Conservation (phyloP, 495 filamentous ascomycete species). For the Amorphotheca resinae region DNA sequence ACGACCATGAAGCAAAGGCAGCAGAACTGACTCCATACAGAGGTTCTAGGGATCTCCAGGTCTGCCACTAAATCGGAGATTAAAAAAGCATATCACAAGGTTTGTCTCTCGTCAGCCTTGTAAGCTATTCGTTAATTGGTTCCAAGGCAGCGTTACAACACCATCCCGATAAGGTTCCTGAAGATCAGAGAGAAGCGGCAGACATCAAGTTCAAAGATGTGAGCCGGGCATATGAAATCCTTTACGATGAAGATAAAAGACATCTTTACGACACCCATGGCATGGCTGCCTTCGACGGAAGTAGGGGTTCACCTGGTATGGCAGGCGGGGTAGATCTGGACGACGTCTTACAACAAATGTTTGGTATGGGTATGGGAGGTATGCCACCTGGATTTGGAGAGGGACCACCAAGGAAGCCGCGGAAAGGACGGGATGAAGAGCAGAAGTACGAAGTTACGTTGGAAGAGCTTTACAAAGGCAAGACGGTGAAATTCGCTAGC, state of each 20-base stretch:
- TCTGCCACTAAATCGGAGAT: slow-evolving; percentile 69
- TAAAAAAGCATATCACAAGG: slow-evolving; percentile 97
- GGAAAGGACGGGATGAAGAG: slow-evolving; percentile 70
- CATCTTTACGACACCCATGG: slow-evolving; percentile 85
- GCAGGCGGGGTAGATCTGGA: slow-evolving; percentile 68
- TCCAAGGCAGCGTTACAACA: slow-evolving; percentile 68
- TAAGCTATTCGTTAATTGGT: slow-evolving; percentile 14
- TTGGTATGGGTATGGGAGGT: slow-evolving; percentile 47
- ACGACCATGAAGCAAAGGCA: background rate
- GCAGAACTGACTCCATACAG: slow-evolving; percentile 25
- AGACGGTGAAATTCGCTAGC: slow-evolving; percentile 89
- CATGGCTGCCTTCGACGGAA: slow-evolving; percentile 81
- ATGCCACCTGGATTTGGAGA: slow-evolving; percentile 26
- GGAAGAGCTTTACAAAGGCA: slow-evolving; percentile 95
- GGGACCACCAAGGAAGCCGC: slow-evolving; percentile 42
- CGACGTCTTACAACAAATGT: slow-evolving; percentile 89
- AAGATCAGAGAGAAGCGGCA: slow-evolving; percentile 68
- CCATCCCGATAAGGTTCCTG: slow-evolving; percentile 93
- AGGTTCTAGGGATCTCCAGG: slow-evolving; percentile 62
- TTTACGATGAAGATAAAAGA: slow-evolving; percentile 89
- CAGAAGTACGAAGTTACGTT: slow-evolving; percentile 81
- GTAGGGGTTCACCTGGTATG: slow-evolving; percentile 45
- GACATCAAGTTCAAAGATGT: slow-evolving; percentile 85
- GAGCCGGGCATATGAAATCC: slow-evolving; percentile 92
- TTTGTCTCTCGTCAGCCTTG: slow-evolving; percentile 23